A percentile compares a stretch with the other conserved stretches of the same genome.
These are phyloP conservation scores for Fusarium cyanostomum DNA, from an alignment of 2,329 filamentous ascomycete genomes.

Conservation along the genomic window DNA sequence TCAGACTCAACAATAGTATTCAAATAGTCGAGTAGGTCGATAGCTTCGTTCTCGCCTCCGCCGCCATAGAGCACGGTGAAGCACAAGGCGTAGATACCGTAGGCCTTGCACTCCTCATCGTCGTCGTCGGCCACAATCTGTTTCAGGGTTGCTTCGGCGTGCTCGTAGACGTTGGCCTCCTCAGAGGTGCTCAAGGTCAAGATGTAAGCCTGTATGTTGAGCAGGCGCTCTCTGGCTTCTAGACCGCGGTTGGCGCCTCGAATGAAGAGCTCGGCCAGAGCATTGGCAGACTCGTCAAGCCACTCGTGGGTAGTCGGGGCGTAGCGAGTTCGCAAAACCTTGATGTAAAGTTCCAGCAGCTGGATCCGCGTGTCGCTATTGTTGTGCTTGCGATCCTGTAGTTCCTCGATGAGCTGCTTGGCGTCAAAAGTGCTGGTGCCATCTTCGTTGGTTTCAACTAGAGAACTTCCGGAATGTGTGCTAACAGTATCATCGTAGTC, in stretches of 20 bases:
- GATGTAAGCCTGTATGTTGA: conserved; percentile 77
- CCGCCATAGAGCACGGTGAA: conserved; percentile 81
- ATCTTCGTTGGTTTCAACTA: conserved; percentile 69
- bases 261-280: conserved; percentile 71
- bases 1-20: conserved; percentile 83
- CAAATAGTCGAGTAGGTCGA: conserved; percentile 78
- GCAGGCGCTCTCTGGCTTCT: conserved; percentile 73
- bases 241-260: conserved; percentile 75
- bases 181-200: conserved; percentile 76
- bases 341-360: conserved; percentile 47
- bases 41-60: conserved; percentile 71
- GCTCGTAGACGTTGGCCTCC: conserved; percentile 54
- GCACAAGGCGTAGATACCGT: conserved; percentile 78
- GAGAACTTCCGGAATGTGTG: conserved; percentile 53
- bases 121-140: conserved; percentile 62
- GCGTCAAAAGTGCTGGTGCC: conserved; percentile 70
- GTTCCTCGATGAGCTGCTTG: conserved; percentile 72
- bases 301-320: conserved; percentile 47
- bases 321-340: conserved; percentile 63
- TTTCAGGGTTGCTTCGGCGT: conserved; percentile 43
- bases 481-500: conserved; percentile 57
- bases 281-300: conserved; percentile 66
- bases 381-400: conserved; percentile 80
- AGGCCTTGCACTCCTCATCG: conserved; percentile 70
- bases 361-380: conserved; percentile 74